Percentiles rank a stretch among this genome's conserved stretches.
phyloP scores from a whole-genome alignment of 768 basidiomycete genomes.

The Leccinum pellstonianum region DNA sequence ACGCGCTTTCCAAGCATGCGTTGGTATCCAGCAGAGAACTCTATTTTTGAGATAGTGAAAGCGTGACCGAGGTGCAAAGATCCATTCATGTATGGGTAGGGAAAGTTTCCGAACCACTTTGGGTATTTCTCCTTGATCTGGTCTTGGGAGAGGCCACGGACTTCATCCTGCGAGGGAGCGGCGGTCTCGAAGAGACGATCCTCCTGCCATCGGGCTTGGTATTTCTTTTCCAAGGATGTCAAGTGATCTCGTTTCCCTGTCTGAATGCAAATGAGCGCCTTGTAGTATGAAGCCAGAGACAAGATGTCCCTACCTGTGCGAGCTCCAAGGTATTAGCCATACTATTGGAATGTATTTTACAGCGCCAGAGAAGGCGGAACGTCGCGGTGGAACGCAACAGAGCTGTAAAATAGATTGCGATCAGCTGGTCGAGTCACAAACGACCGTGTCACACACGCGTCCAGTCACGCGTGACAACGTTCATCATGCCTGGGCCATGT shows the following conservation, averaged over 20 bases:
- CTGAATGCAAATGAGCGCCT: slow-evolving; percentile 39
- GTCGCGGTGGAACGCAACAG: slow-evolving; percentile 22
- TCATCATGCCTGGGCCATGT: slow-evolving; percentile 60
- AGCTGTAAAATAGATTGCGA: slow-evolving; percentile 28
- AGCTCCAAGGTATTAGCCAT: slow-evolving; percentile 69
- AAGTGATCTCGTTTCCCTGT: slow-evolving; percentile 93
- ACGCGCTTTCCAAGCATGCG: slow-evolving; percentile 92
- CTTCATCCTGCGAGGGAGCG: slow-evolving; percentile 69
- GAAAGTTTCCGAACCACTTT: slow-evolving; percentile 98
- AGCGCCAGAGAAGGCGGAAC: slow-evolving; percentile 31
- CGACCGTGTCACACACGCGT: slow-evolving; percentile 31
- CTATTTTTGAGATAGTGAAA: slow-evolving; percentile 97
- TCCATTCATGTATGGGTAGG: slow-evolving; percentile 98
- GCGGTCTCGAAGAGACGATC: slow-evolving; percentile 82
- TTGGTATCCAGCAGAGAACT: slow-evolving; percentile 94
- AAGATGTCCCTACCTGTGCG: slow-evolving; percentile 45
- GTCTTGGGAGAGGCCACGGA: slow-evolving; percentile 57
- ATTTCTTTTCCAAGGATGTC: slow-evolving; percentile 76
- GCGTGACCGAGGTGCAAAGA: slow-evolving; percentile 96
- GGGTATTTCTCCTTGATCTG: slow-evolving; percentile 77
- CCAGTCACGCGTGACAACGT: slow-evolving; percentile 31
- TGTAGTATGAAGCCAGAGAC: neutral
- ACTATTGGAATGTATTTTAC: slow-evolving; percentile 29
- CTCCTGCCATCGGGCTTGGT: slow-evolving; percentile 78
- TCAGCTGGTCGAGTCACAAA: slow-evolving; percentile 28